Percentiles rank a stretch among this genome's conserved stretches.
phyloP scores from a whole-genome alignment of 805 yeast genomes.

The Zygoascus flipseniorum region DNA sequence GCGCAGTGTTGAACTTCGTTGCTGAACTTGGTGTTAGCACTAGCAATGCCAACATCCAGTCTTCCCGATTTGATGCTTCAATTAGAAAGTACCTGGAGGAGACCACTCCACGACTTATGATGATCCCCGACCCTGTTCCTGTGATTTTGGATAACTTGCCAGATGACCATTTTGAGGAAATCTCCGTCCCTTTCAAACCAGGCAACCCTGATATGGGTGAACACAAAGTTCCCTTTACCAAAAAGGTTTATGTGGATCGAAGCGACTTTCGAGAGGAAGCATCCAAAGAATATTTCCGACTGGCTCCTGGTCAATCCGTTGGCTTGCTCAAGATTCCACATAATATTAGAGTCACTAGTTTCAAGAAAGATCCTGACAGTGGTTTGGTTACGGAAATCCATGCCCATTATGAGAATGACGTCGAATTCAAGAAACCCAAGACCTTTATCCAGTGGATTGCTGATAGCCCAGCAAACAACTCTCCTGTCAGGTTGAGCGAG shows the following conservation, averaged over 20 bases:
- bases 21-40: constrained; percentile 97
- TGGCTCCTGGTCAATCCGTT: constrained; percentile 90
- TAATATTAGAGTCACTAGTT: constrained; percentile 62
- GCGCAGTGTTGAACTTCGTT: constrained; percentile 87
- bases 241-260: constrained; percentile 74
- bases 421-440: constrained; percentile 69
- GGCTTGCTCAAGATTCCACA: constrained; percentile 89
- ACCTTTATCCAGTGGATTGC: constrained; percentile 98
- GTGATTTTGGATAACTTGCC: constrained; percentile 74
- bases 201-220: constrained; percentile 72
- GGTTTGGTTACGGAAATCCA: constrained; percentile 66
- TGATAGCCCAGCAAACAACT: constrained; percentile 45
- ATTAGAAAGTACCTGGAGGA: constrained; percentile 82
- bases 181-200: constrained; percentile 83
- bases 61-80: constrained; percentile 78
- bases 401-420: constrained; percentile 70
- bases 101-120: constrained; percentile 90
- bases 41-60: constrained; percentile 84
- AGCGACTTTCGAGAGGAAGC: constrained; percentile 71
- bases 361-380: constrained; percentile 46
- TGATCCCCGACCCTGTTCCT: constrained; percentile 79
- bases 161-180: constrained; percentile 61
- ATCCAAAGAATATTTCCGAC: constrained; percentile 72
- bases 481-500: constrained; percentile 62
- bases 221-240: constrained; percentile 67